Evolutionary conservation across 2,329 filamentous ascomycete genomes (phyloP).

Genomic region (Phialocephala subalpina): DNA sequence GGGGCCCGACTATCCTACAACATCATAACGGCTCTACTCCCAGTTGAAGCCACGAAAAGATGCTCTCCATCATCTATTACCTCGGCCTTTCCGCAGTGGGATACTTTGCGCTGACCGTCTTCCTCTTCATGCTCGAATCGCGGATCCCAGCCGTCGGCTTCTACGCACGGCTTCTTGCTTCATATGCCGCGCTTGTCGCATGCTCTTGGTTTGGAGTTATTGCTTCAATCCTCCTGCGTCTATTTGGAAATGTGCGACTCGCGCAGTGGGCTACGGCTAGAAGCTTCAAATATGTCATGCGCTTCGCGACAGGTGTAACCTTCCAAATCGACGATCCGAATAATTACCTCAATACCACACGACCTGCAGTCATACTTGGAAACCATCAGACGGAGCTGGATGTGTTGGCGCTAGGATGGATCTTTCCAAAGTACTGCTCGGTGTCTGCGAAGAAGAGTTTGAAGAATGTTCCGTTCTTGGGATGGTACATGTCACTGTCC

Average conservation of each 20-base stretch:
- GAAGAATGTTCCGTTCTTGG: constrained; percentile 81
- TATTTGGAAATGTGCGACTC: constrained; percentile 76
- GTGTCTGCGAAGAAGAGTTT: constrained; percentile 92
- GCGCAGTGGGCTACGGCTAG: constrained; percentile 87
- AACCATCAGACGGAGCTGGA: constrained; percentile 98
- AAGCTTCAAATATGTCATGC: constrained; percentile 83
- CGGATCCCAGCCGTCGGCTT: constrained; percentile 69
- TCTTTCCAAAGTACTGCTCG: constrained; percentile 91
- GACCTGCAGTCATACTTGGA: constrained; percentile 89
- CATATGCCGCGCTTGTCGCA: constrained; percentile 68
- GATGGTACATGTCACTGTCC: constrained; percentile 92
- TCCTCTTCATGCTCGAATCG: constrained; percentile 69
- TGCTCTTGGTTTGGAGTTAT: constrained; percentile 78
- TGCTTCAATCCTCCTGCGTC: constrained; percentile 74
- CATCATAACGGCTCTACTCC: constrained; percentile 7
- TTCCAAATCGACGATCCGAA: constrained; percentile 78
- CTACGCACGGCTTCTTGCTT: constrained; percentile 71
- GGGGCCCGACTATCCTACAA: constrained; percentile 30
- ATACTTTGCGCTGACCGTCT: constrained; percentile 59
- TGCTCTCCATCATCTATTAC: constrained; percentile 45
- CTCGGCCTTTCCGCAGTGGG: constrained; percentile 56
- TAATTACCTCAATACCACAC: constrained; percentile 59
- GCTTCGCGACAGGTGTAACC: constrained; percentile 75
- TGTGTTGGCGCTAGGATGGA: constrained; percentile 85
- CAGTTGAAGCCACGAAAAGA: constrained; percentile 22